Evolutionary conservation across 768 basidiomycete genomes (phyloP).

Genomic region (Melanogaster broomeanus): DNA sequence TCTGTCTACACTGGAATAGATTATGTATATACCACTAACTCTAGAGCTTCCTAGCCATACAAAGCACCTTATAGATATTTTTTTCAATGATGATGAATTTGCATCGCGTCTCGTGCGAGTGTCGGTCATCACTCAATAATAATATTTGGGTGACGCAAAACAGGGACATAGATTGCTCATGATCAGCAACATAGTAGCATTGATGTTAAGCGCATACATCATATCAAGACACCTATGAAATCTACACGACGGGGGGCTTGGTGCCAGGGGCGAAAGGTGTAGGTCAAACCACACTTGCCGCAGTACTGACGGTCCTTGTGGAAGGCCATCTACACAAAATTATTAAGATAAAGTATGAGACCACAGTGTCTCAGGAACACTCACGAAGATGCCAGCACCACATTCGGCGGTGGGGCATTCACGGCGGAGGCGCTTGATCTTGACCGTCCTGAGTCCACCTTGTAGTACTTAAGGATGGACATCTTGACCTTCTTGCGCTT

Average conservation of each 20-base stretch:
- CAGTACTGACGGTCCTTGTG: constrained; percentile 98
- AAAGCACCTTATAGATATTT: neutral
- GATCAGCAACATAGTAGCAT: constrained; percentile 5
- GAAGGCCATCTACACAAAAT: constrained; percentile 84
- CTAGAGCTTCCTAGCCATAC: neutral
- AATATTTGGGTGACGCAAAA: neutral
- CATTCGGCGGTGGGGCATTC: constrained; percentile 89
- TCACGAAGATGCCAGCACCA: constrained; percentile 83
- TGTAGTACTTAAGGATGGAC: constrained; percentile 99
- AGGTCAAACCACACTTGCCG: constrained; percentile 90
- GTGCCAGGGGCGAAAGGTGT: constrained; percentile 81
- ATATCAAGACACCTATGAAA: constrained; percentile 5
- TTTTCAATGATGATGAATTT: neutral
- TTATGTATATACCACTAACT: neutral
- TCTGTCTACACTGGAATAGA: neutral
- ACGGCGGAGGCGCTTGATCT: constrained; percentile 98
- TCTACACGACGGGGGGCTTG: constrained; percentile 73
- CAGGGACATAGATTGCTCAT: neutral
- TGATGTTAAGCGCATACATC: constrained; percentile 11
- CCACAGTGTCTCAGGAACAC: constrained; percentile 26
- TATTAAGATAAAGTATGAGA: neutral
- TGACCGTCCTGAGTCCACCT: constrained; percentile 99
- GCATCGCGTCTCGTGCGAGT: neutral
- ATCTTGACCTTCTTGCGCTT: constrained; percentile 99
- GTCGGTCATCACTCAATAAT: neutral